phyloP scores from a whole-genome alignment of 805 yeast genomes.

The Saturnispora zaruensis region DNA sequence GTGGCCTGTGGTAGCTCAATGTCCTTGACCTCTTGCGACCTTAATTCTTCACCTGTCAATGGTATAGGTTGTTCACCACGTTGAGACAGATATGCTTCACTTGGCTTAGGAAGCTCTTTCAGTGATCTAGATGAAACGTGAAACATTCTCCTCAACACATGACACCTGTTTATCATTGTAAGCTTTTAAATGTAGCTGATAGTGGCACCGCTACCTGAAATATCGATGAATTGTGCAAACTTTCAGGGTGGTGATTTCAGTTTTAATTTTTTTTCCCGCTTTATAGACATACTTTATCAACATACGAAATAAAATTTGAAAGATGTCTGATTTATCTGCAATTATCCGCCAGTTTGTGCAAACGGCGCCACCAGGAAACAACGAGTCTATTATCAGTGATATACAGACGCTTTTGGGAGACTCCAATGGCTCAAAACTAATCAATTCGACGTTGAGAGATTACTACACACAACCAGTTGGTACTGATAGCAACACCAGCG shows the following conservation, averaged over 20 bases:
- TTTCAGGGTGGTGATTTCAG: neutral
- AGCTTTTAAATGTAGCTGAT: neutral
- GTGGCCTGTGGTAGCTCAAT: constrained; percentile 15
- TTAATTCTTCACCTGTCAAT: constrained; percentile 11
- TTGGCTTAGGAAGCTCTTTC: constrained; percentile 18
- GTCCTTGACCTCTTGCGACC: constrained; percentile 12
- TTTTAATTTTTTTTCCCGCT: neutral
- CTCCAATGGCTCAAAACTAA: constrained; percentile 20
- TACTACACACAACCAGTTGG: constrained; percentile 14
- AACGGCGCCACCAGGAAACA: constrained; percentile 54
- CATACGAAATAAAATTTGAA: neutral
- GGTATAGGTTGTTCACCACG: constrained; percentile 25
- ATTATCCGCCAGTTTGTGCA: constrained; percentile 30
- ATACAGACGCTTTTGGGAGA: constrained; percentile 23
- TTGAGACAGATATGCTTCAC: constrained; percentile 19
- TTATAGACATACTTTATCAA: neutral
- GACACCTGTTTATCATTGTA: neutral
- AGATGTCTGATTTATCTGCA: constrained; percentile 20
- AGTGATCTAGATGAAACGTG: neutral
- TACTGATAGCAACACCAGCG: constrained; percentile 9
- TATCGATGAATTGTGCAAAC: neutral
- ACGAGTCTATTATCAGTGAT: constrained; percentile 25
- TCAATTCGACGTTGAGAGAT: constrained; percentile 22
- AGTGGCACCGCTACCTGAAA: neutral
- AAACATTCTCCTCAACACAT: neutral